phyloP scores from a whole-genome alignment of 768 basidiomycete species.

The Leucosporidium yakuticum region DNA sequence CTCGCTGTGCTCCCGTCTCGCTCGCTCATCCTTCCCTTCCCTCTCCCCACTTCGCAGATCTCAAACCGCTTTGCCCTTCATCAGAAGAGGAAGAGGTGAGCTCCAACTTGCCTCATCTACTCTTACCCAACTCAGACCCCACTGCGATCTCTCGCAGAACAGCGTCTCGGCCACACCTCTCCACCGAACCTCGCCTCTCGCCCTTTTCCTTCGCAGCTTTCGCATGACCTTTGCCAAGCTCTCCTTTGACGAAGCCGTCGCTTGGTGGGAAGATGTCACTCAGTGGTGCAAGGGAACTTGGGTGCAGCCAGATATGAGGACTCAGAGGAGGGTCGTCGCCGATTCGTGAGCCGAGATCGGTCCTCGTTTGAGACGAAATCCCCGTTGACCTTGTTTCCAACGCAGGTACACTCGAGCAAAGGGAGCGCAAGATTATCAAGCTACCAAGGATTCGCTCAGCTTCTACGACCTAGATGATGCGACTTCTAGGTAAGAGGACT shows the following conservation, averaged over 20 bases:
- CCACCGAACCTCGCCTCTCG: conserved; percentile 23
- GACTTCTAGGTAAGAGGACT: neutral
- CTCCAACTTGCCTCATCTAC: neutral
- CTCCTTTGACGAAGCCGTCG: neutral
- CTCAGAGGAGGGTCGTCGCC: neutral
- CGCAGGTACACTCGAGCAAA: conserved; percentile 1
- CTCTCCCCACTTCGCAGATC: neutral
- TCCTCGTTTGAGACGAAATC: neutral
- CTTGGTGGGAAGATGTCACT: conserved; percentile 10
- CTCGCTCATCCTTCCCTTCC: neutral
- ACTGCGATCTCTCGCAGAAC: neutral
- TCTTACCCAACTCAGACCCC: neutral
- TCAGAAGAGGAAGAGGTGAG: conserved; percentile 23
- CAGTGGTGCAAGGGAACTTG: conserved; percentile 5
- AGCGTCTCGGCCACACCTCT: neutral
- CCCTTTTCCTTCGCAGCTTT: conserved; percentile 14
- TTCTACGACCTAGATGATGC: neutral
- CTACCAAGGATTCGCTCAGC: neutral
- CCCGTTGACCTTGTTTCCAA: neutral
- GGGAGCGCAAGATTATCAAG: neutral
- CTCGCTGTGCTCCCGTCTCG: neutral
- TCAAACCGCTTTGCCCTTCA: conserved; percentile 7
- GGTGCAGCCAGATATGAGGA: neutral
- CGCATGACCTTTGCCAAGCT: conserved; percentile 2
- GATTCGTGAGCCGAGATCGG: neutral